phyloP scores from a whole-genome alignment of 306 rosid genomes.

The Psophocarpus tetragonolobus region DNA sequence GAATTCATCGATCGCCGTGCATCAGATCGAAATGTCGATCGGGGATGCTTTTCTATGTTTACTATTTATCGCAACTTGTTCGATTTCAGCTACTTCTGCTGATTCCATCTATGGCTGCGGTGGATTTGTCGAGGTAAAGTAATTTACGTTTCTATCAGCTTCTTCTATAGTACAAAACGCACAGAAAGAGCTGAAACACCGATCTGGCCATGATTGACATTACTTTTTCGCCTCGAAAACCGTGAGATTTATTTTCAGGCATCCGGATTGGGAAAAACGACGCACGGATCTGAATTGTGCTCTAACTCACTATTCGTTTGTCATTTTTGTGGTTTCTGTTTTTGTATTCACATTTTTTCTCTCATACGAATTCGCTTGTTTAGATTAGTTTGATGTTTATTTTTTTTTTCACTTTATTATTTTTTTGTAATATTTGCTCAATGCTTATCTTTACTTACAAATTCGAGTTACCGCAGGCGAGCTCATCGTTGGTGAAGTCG shows the following conservation, averaged over 20 bases:
- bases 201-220: background rate
- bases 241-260: background rate
- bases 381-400: background rate
- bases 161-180: background rate
- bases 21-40: conserved; percentile 45
- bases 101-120: conserved; percentile 60
- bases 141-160: background rate
- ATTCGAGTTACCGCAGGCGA: conserved; percentile 53
- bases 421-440: background rate
- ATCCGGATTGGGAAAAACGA: background rate
- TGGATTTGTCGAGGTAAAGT: conserved; percentile 43
- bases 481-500: conserved; percentile 71
- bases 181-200: background rate
- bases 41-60: conserved; percentile 33
- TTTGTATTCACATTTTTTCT: background rate
- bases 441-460: conserved; percentile 12
- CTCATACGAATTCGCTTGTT: background rate
- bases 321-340: background rate
- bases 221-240: background rate
- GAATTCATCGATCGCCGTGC: conserved; percentile 35
- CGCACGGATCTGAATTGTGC: conserved; percentile 27
- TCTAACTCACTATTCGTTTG: background rate
- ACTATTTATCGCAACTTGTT: conserved; percentile 38
- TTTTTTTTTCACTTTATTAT: background rate
- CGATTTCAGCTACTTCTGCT: conserved; percentile 56